phyloP scores from a whole-genome alignment of 306 rosid genomes.

The Trichosanthes truncata region DNA sequence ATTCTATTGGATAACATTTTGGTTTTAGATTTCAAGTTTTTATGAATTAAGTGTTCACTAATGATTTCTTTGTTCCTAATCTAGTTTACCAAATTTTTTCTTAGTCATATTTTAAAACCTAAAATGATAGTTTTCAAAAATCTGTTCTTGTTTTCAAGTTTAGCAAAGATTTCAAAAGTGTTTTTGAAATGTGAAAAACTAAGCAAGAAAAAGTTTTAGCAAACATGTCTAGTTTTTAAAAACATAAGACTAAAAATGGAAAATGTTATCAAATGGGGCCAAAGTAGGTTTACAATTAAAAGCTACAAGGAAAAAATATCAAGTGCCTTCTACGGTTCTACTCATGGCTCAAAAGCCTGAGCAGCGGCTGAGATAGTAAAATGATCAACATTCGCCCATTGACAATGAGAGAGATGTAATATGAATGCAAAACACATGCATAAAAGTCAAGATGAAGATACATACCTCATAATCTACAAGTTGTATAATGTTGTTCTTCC shows the following conservation, averaged over 20 bases:
- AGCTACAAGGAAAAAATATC: background rate
- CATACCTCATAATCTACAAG: constrained; percentile 87
- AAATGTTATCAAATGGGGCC: background rate
- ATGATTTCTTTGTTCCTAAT: background rate
- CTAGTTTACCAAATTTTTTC: background rate
- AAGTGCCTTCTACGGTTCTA: background rate
- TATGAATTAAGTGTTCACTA: background rate
- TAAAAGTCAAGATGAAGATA: constrained; percentile 11
- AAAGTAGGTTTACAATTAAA: background rate
- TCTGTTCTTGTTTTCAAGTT: background rate
- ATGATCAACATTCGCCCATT: background rate
- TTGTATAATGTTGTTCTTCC: constrained; percentile 80
- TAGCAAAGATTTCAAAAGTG: background rate
- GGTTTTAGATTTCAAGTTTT: background rate
- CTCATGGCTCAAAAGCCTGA: background rate
- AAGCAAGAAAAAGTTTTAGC: background rate
- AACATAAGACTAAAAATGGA: background rate
- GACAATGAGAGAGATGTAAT: background rate
- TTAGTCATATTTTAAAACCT: background rate
- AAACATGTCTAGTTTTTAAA: background rate
- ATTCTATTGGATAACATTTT: background rate
- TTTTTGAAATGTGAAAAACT: background rate
- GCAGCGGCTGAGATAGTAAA: background rate
- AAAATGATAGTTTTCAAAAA: background rate
- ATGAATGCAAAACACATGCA: background rate